phyloP scores from a whole-genome alignment of 805 yeast genomes.

The Saturnispora ahearnii region DNA sequence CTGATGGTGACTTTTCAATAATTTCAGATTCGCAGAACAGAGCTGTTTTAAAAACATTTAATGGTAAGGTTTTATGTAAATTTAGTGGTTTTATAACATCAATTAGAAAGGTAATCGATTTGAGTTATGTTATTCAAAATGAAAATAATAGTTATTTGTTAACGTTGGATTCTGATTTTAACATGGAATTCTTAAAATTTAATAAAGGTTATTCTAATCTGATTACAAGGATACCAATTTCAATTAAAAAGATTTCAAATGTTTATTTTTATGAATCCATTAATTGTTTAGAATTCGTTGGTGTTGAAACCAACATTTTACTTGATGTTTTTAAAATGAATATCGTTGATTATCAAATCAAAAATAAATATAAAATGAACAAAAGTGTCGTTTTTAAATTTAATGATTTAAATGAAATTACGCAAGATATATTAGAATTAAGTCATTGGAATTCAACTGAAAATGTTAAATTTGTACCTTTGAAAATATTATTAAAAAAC shows the following conservation, averaged over 20 bases:
- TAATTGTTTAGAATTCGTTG: slow-evolving; percentile 9
- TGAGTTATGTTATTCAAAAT: slow-evolving; percentile 9
- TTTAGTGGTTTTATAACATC: slow-evolving; percentile 1
- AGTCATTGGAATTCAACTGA: slow-evolving; percentile 3
- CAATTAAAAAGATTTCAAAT: not conserved
- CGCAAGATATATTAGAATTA: not conserved
- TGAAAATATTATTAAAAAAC: not conserved
- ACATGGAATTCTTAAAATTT: slow-evolving; percentile 8
- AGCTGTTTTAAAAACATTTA: not conserved
- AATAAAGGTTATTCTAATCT: not conserved
- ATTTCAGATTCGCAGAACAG: not conserved
- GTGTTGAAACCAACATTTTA: not conserved
- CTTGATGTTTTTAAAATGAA: slow-evolving; percentile 5
- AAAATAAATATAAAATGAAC: slow-evolving; percentile 1
- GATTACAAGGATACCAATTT: slow-evolving; percentile 2
- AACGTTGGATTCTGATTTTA: slow-evolving; percentile 9
- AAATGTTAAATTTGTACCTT: not conserved
- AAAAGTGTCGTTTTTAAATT: not conserved
- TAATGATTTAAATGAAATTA: not conserved
- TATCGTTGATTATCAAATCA: not conserved
- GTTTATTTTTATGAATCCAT: slow-evolving; percentile 10
- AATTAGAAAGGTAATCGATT: slow-evolving; percentile 7
- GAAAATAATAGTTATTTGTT: slow-evolving; percentile 7
- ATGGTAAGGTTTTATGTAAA: slow-evolving; percentile 6
- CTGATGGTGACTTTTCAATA: slow-evolving; percentile 5